These are phyloP conservation scores for Zygoascus tannicola DNA, from an alignment of 805 yeast species.

Conservation along the genomic window DNA sequence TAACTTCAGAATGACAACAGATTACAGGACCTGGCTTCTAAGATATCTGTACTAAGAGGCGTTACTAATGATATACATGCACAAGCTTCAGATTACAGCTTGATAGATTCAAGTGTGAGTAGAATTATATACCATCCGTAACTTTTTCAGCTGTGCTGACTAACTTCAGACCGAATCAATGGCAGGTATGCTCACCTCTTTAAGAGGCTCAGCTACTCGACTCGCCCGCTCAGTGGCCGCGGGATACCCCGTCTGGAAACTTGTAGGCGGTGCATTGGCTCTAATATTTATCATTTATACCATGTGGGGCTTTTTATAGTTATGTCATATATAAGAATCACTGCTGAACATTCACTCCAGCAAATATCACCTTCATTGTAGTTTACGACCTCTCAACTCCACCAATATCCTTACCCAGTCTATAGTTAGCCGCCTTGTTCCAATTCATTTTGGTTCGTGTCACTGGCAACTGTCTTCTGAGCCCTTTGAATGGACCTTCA, in stretches of 20 bases:
- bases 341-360: neutral
- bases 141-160: neutral
- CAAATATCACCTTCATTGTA: neutral
- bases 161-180: slow-evolving; percentile 37
- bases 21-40: slow-evolving; percentile 54
- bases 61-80: slow-evolving; percentile 60
- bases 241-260: slow-evolving; percentile 52
- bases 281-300: slow-evolving; percentile 50
- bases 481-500: slow-evolving; percentile 68
- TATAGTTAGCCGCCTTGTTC: slow-evolving; percentile 89
- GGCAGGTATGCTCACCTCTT: slow-evolving; percentile 37
- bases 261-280: slow-evolving; percentile 47
- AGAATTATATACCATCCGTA: slow-evolving; percentile 29
- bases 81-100: slow-evolving; percentile 44
- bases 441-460: slow-evolving; percentile 88
- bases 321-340: neutral
- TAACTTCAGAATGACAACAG: slow-evolving; percentile 60
- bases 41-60: slow-evolving; percentile 52
- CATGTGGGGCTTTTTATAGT: slow-evolving; percentile 40
- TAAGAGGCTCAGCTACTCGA: slow-evolving; percentile 44
- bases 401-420: slow-evolving; percentile 47
- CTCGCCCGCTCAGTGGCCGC: slow-evolving; percentile 45
- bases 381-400: slow-evolving; percentile 5
- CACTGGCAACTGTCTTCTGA: slow-evolving; percentile 86
- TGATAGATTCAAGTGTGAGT: slow-evolving; percentile 32